Evolutionary conservation across 2,329 filamentous ascomycete species (phyloP).

Genomic region (Alternaria arborescens): DNA sequence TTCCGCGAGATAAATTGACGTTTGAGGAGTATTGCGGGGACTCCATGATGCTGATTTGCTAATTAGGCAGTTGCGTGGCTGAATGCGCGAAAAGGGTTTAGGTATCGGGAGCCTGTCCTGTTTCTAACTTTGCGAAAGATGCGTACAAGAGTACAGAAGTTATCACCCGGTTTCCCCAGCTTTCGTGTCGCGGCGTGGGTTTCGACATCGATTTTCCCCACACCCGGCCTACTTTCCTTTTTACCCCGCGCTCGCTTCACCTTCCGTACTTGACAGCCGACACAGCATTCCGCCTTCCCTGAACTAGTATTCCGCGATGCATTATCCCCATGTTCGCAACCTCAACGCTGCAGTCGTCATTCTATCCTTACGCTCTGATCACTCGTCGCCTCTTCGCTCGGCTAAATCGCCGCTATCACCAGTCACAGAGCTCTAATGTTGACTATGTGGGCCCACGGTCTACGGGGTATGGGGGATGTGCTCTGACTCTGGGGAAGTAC

Average conservation of each 20-base stretch:
- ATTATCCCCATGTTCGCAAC: slow-evolving; percentile 12
- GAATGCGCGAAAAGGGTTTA: background rate
- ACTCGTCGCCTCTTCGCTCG: slow-evolving; percentile 8
- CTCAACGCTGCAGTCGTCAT: slow-evolving; percentile 14
- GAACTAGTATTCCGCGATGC: slow-evolving; percentile 16
- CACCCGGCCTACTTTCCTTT: slow-evolving; percentile 18
- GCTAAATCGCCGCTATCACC: slow-evolving; percentile 15
- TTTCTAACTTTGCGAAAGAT: background rate
- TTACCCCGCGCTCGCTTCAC: slow-evolving; percentile 23
- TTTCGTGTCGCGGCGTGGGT: background rate
- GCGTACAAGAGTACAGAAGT: background rate
- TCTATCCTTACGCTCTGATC: background rate
- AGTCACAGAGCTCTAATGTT: slow-evolving; percentile 5
- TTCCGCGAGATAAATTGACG: slow-evolving; percentile 11
- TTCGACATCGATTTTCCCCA: slow-evolving; percentile 8
- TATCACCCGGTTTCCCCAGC: background rate
- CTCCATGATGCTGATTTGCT: background rate
- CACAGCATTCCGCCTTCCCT: slow-evolving; percentile 12
- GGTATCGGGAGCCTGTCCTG: background rate
- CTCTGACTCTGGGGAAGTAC: slow-evolving; percentile 10
- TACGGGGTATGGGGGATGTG: slow-evolving; percentile 17
- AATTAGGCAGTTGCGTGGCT: background rate
- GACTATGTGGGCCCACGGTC: slow-evolving; percentile 12
- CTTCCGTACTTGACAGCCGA: slow-evolving; percentile 14
- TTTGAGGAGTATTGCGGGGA: background rate